These are phyloP conservation scores for Sclerotinia subarctica DNA, from an alignment of 2,329 filamentous ascomycete genomes.

Conservation along the genomic window DNA sequence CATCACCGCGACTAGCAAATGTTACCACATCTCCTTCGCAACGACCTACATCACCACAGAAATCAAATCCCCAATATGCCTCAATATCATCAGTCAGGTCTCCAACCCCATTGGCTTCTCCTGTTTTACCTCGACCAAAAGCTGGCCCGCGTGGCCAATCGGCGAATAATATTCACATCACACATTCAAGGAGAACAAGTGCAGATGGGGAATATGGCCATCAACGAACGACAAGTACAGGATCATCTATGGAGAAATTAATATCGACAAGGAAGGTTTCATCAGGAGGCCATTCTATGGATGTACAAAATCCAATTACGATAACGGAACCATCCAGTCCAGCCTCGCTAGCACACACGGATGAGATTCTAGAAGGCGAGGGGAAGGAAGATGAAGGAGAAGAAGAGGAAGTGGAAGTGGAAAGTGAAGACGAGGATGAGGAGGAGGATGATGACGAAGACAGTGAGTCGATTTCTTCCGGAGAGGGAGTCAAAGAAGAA, in stretches of 20 bases:
- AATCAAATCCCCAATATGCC: slow-evolving; percentile 38
- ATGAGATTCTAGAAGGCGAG: slow-evolving; percentile 25
- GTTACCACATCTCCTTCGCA: slow-evolving; percentile 22
- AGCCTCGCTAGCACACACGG: slow-evolving; percentile 29
- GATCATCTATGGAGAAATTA: slow-evolving; percentile 29
- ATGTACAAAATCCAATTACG: slow-evolving; percentile 25
- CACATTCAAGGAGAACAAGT: slow-evolving; percentile 28
- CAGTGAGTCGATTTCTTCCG: slow-evolving; percentile 9
- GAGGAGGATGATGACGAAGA: slow-evolving; percentile 19
- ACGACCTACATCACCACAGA: slow-evolving; percentile 48
- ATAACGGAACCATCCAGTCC: slow-evolving; percentile 26
- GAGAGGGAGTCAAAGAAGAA: slow-evolving; percentile 40
- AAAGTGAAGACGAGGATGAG: slow-evolving; percentile 23
- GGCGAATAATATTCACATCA: slow-evolving; percentile 28
- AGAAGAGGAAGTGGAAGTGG: background rate
- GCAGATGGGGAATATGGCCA: slow-evolving; percentile 30
- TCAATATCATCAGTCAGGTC: slow-evolving; percentile 29
- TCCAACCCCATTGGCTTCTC: slow-evolving; percentile 30
- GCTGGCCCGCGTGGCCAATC: slow-evolving; percentile 29
- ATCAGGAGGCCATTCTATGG: slow-evolving; percentile 24
- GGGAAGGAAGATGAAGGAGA: slow-evolving; percentile 9
- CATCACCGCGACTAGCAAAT: slow-evolving; percentile 42
- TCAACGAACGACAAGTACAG: slow-evolving; percentile 33
- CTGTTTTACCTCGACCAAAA: slow-evolving; percentile 29
- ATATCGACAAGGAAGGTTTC: slow-evolving; percentile 29